Conservation (phyloP, 2,329 filamentous ascomycete species). For the Pseudocercospora musae region DNA sequence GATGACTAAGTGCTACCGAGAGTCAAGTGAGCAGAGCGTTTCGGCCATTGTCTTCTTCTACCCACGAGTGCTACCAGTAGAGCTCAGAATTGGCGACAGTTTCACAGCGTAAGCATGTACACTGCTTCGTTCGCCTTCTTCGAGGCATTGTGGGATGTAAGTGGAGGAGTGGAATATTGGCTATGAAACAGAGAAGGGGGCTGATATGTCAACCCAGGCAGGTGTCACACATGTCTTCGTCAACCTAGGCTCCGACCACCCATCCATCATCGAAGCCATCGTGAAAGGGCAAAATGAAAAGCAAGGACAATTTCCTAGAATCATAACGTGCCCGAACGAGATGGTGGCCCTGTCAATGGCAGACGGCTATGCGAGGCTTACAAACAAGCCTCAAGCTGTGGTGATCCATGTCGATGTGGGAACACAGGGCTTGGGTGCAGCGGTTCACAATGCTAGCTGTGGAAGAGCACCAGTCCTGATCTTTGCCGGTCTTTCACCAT, state of each 20-base stretch:
- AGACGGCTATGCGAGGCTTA: slow-evolving; percentile 72
- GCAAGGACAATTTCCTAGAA: slow-evolving; percentile 62
- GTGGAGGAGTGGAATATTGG: slow-evolving; percentile 2
- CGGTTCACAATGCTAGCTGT: slow-evolving; percentile 74
- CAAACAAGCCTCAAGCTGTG: slow-evolving; percentile 69
- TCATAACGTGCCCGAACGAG: slow-evolving; percentile 80
- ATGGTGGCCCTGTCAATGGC: slow-evolving; percentile 79
- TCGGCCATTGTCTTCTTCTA: background rate
- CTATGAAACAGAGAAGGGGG: background rate
- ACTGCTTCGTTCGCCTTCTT: slow-evolving; percentile 80
- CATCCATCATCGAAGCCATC: slow-evolving; percentile 76
- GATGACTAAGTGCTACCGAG: background rate
- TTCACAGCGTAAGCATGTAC: slow-evolving; percentile 44
- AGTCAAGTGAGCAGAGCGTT: background rate
- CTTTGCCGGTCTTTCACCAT: slow-evolving; percentile 74
- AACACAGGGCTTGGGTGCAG: slow-evolving; percentile 73
- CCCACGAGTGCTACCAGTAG: background rate
- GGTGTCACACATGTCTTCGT: slow-evolving; percentile 61
- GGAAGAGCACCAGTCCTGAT: slow-evolving; percentile 73
- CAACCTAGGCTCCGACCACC: slow-evolving; percentile 69
- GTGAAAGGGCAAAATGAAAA: slow-evolving; percentile 70
- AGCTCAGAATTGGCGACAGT: background rate
- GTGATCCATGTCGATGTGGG: slow-evolving; percentile 80
- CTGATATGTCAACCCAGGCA: slow-evolving; percentile 35
- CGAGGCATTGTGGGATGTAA: slow-evolving; percentile 71